Evolutionary conservation across 2,329 filamentous ascomycete genomes (phyloP), one percentile per base, ranked within the genome.

Genomic region (Colletotrichum simmondsii): DNA sequence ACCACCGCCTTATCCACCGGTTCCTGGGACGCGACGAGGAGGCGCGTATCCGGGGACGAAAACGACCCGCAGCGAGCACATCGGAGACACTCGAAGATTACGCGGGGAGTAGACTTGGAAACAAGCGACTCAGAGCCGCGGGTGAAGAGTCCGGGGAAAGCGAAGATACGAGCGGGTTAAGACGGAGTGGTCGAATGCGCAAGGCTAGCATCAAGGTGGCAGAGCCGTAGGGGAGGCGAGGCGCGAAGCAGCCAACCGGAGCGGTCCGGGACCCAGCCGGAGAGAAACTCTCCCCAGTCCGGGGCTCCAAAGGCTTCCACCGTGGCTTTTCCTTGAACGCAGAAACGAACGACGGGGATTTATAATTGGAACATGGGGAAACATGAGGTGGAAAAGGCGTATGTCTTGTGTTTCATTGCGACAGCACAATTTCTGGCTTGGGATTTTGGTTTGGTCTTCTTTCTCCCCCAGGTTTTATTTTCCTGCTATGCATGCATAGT

Each of bases 1-100:
- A 98, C 79, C 95, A 98, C 79, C 88, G 96, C n/a, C 92, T 89
- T 0, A 89, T 98, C 4, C 94, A 98, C 81, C 92, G 96, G 0
- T 98, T 98, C 78, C 84, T 98, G 6, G 89, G 91, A 28, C 87
- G 91, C 0, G 89, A 92, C 2, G 92, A 95, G 68, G 94, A 96
- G 80, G 85, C 86, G 54, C 86, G 80, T 73, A 86, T 86, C 0
- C 82, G 89, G 2, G 88, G 88, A 1, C 79, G 80, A 60, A 75
- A 75, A 67, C 75, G 71, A 63, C 65, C 32, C 59, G 59, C 67
- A 30, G 22, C 59, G 11, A 76, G 76, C 72, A 76, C 58, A 7
- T 63, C 54, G 30, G 71, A 71, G 37, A 26, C 58, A 22, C 53
- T 54, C 35, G 67, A 74, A 10, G 67, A 74, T 24, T 65, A n/a